These are phyloP conservation scores for Centaurea solstitialis DNA, from an alignment of 129 eudicot genomes.

Conservation along the genomic window DNA sequence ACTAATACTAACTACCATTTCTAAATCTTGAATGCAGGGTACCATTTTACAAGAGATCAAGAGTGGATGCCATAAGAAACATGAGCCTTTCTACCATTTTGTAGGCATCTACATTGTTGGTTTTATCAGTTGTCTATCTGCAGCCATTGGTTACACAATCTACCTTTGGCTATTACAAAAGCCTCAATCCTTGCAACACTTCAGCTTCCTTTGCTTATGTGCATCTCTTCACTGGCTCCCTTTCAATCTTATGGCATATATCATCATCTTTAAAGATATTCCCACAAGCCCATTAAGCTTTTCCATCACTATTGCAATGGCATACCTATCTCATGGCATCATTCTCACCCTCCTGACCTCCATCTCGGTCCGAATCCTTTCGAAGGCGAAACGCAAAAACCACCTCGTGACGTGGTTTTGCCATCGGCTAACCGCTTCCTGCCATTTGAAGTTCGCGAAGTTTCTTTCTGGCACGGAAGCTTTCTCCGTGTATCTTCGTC, in stretches of 20 bases:
- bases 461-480: constrained; percentile 54
- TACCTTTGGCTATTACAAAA: constrained; percentile 33
- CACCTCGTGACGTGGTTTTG: constrained; percentile 33
- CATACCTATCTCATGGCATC: constrained; percentile 42
- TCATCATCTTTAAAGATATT: constrained; percentile 23
- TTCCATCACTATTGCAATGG: constrained; percentile 31
- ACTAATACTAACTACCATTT: not conserved
- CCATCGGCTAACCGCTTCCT: constrained; percentile 31
- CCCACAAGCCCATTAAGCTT: constrained; percentile 24
- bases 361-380: constrained; percentile 20
- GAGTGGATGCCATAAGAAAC: not conserved
- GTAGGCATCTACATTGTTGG: constrained; percentile 47
- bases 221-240: constrained; percentile 54
- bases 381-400: constrained; percentile 18
- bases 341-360: constrained; percentile 38
- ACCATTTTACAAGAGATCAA: constrained; percentile 3
- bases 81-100: constrained; percentile 34
- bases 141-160: constrained; percentile 36
- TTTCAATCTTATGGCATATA: constrained; percentile 36
- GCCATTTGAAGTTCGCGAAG: constrained; percentile 43
- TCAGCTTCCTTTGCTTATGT: constrained; percentile 42
- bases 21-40: constrained; percentile 29
- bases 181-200: constrained; percentile 26
- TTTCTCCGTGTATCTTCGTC: constrained; percentile 40
- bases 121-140: constrained; percentile 41